Base-by-base conservation (phyloP, 1,284 basidiomycete genomes). In the Hymenochaete sp. region DNA sequence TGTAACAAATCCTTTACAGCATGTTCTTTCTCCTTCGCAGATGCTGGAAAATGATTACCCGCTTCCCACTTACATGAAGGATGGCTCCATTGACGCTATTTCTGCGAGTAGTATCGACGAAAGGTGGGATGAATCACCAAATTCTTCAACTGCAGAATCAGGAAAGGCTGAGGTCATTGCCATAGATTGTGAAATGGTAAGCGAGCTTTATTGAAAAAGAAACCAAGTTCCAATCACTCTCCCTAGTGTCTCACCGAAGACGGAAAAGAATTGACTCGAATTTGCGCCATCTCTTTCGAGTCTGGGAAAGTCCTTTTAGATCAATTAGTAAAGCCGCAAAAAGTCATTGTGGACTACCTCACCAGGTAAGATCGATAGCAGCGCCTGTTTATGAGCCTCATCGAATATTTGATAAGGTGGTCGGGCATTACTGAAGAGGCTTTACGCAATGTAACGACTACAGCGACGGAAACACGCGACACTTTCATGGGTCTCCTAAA, bases 101-200 rank as follows among this genome's bases (percentile, higher is more conserved):
- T n/a, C 41, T 6, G 7, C 27, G n/a, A 18, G 11, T 7, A n/a
- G 37, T 8, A 19, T 22, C 21, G 40, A 37, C 2, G 44, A 42
- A 3, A 78, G 68, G 18, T 85, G 76, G 79, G 66, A 86, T 7
- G 88, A 96, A 64, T 90, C 82, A 0, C 82, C 88, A 1, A 57
- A 78, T 47, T 28, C 53, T 29, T 22, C 58, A 51, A 57, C 60
- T 48, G 49, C 57, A 27, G 57, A 68, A 25, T 46, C 63, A 36
- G 71, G 74, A 0, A 61, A 37, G 14, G 43, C 60, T 38, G 57
- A 58, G 25, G 68, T 84, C 28, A 80, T 77, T 48, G 76, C 80
- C 3, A 71, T 96, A 32, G 93, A 96, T 67, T 97, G 93, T 61
- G 92, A 96, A 63, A 96, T 96, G 92, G 91, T 90, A 52, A 48